phyloP scores from a whole-genome alignment of 306 rosid genomes.

The Potentilla sterilis region DNA sequence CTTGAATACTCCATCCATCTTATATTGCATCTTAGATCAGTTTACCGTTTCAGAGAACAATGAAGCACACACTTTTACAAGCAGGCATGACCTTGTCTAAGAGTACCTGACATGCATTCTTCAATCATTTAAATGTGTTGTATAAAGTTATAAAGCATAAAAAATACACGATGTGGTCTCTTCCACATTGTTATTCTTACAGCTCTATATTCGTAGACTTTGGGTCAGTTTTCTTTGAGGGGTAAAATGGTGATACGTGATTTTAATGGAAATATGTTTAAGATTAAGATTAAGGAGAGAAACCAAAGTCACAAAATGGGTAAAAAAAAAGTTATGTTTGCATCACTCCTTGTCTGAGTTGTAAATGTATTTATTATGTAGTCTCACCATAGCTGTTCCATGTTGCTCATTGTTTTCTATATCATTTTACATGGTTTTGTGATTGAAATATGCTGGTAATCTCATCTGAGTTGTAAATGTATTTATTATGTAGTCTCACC shows the following conservation, averaged over 20 bases:
- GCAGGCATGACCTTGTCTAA: constrained; percentile 1
- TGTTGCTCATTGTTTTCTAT: neutral
- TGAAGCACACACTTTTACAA: constrained; percentile 1
- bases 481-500: neutral
- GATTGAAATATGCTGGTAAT: neutral
- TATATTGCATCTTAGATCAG: neutral
- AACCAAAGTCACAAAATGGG: neutral
- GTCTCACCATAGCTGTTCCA: neutral
- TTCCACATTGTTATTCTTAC: neutral
- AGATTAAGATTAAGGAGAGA: neutral
- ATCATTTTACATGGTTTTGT: neutral
- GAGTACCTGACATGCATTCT: neutral
- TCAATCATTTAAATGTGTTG: neutral
- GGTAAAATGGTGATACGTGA: neutral
- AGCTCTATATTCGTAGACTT: neutral
- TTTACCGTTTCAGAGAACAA: neutral
- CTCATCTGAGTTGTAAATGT: neutral
- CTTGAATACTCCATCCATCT: neutral
- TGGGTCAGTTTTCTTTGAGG: neutral
- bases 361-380: neutral
- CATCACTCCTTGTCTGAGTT: neutral
- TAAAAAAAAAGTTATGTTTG: neutral
- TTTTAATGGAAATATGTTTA: neutral
- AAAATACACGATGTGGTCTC: neutral
- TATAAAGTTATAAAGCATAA: neutral